Base-by-base conservation (phyloP, 257 asterid genomes). In the Solanum habrochaites region DNA sequence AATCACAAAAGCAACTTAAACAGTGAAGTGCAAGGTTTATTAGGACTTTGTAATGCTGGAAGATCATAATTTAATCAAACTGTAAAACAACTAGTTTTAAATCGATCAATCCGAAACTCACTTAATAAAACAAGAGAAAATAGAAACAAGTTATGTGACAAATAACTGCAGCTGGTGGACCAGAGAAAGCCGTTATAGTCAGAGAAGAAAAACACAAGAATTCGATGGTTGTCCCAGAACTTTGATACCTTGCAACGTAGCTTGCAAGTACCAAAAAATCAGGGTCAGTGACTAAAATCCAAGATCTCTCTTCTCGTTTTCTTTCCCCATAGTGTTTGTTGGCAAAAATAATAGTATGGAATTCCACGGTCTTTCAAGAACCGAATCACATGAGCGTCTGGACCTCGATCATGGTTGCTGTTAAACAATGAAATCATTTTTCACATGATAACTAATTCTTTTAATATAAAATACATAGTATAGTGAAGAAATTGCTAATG, bases 231-330 rank as follows among this genome's bases (percentile, higher is more conserved):
- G 43, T 80, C 69, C 20, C 60, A 75, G 12, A 42, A 42, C 12
- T 10, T 49, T 29, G 69, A 49, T 91, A 95, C 99, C 98, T 97
- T 97, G 99, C 99, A 97, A 97, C 94, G 94, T 97, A 97, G 91
- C 99, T 94, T 87, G 98, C 98, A 91, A 97, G 99, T 87, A 97
- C 94, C 73, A 97, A 88, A 90, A 97, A 95, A 88, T 95, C 98
- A 8, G 98, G 94, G 92, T 93, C 98, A 91, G n/a, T 91, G 92
- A 94, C 96, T 91, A 95, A 95, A 86, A 58, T 92, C 88, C 90
- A 97, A 89, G 85, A 97, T 91, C 86, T 94, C 97, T 70, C 92
- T 88, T 97, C 99, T 71, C 94, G n/a, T 87, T 86, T 93, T 90
- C 90, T 88, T 88, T 91, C 77, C 89, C 91, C 56, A 75, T 74